phyloP scores from a whole-genome alignment of 306 rosid species.

The Neltuma alba region DNA sequence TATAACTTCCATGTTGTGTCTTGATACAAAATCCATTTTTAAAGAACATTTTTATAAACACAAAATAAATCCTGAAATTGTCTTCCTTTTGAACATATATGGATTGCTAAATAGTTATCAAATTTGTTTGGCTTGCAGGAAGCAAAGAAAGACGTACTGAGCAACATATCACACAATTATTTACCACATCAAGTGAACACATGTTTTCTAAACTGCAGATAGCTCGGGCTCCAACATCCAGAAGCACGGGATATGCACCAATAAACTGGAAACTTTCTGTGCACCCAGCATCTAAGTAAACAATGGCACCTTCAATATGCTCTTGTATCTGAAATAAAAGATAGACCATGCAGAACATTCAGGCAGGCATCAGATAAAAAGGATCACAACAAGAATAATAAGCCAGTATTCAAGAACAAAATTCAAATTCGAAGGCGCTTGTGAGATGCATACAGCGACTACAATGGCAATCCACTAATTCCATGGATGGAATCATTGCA shows the following conservation, averaged over 20 bases:
- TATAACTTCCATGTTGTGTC: not conserved
- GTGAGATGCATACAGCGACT: not conserved
- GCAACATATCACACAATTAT: slow-evolving; percentile 32
- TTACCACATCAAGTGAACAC: slow-evolving; percentile 63
- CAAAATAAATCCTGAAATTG: slow-evolving; percentile 24
- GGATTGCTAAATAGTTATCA: slow-evolving; percentile 8
- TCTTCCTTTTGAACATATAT: slow-evolving; percentile 2
- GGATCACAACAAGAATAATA: slow-evolving; percentile 16
- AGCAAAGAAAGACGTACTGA: slow-evolving; percentile 5
- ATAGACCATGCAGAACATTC: not conserved
- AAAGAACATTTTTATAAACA: not conserved
- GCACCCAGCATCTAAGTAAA: slow-evolving; percentile 86
- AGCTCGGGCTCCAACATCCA: slow-evolving; percentile 71
- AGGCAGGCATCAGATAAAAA: not conserved
- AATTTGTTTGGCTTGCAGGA: slow-evolving; percentile 12
- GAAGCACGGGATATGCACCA: slow-evolving; percentile 73
- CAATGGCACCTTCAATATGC: slow-evolving; percentile 68
- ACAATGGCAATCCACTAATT: not conserved
- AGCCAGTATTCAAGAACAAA: not conserved
- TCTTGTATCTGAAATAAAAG: slow-evolving; percentile 66
- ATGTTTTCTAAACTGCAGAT: slow-evolving; percentile 74
- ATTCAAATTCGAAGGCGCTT: slow-evolving; percentile 18
- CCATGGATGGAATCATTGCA: not conserved
- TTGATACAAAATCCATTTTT: not conserved
- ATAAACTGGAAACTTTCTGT: slow-evolving; percentile 80